phyloP scores from a whole-genome alignment of 305 asterid genomes.

The Rubia peregrina region DNA sequence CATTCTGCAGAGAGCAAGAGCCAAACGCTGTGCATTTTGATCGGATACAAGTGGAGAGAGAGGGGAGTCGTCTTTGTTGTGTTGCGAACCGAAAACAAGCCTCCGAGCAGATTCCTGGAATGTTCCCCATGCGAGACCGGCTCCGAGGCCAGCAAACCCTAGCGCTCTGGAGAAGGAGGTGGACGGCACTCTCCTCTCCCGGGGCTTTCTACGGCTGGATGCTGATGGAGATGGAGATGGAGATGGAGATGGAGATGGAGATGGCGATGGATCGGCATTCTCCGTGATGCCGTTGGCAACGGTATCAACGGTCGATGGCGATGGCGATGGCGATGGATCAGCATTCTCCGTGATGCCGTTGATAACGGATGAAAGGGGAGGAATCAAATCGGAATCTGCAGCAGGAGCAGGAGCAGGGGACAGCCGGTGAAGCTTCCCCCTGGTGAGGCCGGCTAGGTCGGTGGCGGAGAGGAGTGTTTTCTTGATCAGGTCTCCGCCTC shows the following conservation, averaged over 20 bases:
- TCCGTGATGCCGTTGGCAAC: too few species aligned
- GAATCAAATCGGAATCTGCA: conserved; percentile 6
- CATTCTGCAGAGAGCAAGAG: conserved; percentile 98
- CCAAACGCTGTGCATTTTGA: conserved; percentile 91
- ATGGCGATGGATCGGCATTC: not conserved
- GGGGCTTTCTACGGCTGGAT: conserved; percentile 55
- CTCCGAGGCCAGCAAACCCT: conserved; percentile 97
- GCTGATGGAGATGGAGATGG: not conserved
- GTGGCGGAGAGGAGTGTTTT: conserved; percentile 61
- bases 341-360: not conserved
- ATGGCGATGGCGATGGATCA: not conserved
- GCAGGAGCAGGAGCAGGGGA: not conserved
- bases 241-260: not conserved
- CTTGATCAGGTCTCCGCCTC: conserved; percentile 34
- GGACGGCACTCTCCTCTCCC: conserved; percentile 92
- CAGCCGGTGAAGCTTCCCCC: conserved; percentile 45
- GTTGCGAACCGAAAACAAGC: conserved; percentile 57
- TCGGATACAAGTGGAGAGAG: conserved; percentile 72
- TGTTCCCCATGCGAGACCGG: conserved; percentile 97
- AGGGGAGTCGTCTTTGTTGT: conserved; percentile 28
- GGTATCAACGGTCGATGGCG: not conserved
- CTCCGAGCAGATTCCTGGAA: conserved; percentile 90
- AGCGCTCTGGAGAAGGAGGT: conserved; percentile 83
- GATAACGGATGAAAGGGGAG: not conserved
- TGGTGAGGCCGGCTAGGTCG: conserved; percentile 66